Conservation (phyloP, 805 yeast genomes). For the Suhomyces tanzawaensis region DNA sequence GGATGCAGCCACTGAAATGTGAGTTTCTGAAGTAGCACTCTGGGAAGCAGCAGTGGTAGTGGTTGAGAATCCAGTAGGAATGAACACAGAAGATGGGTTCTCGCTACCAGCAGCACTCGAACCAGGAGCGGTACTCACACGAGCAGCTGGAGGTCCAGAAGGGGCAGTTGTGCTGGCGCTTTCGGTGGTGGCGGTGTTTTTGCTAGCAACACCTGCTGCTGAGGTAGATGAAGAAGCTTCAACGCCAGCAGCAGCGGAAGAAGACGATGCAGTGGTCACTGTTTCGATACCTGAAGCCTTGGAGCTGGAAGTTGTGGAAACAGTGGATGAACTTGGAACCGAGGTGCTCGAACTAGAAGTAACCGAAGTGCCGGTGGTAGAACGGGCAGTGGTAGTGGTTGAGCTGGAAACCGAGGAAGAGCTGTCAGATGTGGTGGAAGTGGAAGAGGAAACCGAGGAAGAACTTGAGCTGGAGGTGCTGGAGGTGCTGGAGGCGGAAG, state of each 20-base stretch:
- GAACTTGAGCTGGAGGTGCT: constrained; percentile 8
- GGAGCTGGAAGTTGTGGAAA: constrained; percentile 11
- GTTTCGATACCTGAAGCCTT: constrained; percentile 2
- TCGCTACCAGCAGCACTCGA: neutral
- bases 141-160: neutral
- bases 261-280: constrained; percentile 24
- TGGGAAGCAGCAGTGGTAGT: constrained; percentile 1
- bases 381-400: constrained; percentile 2
- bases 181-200: neutral
- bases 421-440: constrained; percentile 12
- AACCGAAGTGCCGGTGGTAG: constrained; percentile 4
- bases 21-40: neutral
- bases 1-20: neutral
- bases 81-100: neutral
- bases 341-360: constrained; percentile 3
- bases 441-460: constrained; percentile 5
- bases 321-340: constrained; percentile 2
- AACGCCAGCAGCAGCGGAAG: constrained; percentile 17
- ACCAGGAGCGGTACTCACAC: neutral
- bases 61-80: neutral
- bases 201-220: constrained; percentile 12
- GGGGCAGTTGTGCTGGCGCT: neutral
- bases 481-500: constrained; percentile 19
- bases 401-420: constrained; percentile 10
- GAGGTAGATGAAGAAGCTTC: constrained; percentile 19